Evolutionary conservation across 1,284 basidiomycete genomes (phyloP).

Genomic region (Tilletia walkeri): DNA sequence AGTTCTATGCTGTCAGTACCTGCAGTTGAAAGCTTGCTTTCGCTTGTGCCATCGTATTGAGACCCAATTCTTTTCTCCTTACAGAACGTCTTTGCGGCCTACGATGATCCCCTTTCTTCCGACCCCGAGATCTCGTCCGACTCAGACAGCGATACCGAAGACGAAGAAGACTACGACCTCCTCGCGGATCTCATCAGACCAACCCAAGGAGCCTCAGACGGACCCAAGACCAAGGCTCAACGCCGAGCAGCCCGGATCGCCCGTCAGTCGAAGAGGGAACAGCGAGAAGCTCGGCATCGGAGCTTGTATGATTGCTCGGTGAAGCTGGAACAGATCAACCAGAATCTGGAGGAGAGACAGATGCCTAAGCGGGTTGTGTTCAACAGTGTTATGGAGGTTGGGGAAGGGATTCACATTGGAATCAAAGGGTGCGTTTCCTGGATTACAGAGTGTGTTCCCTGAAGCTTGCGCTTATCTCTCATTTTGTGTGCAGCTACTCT

Average conservation of each 20-base stretch:
- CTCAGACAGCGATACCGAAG: conserved; percentile 25
- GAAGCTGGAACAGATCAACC: conserved; percentile 49
- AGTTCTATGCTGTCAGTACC: conserved; percentile 75
- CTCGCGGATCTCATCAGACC: not conserved
- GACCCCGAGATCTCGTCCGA: conserved; percentile 29
- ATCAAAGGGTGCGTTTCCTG: conserved; percentile 73
- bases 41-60: no score
- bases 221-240: conserved; percentile 24
- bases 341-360: conserved; percentile 60
- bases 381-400: conserved; percentile 76
- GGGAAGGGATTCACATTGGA: conserved; percentile 64
- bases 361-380: conserved; percentile 84
- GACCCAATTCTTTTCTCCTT: not conserved
- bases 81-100: conserved; percentile 47
- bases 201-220: no score
- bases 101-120: conserved; percentile 33
- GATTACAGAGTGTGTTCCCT: not conserved
- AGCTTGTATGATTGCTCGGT: conserved; percentile 15
- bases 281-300: conserved; percentile 3
- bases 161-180: not conserved
- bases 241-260: not conserved
- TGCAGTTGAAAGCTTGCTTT: not conserved
- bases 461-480: not conserved
- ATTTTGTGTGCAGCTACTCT: not conserved
- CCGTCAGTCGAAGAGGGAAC: not conserved